Evolutionary conservation across 306 rosid genomes (phyloP).

Genomic region (Acmispon strigosus): DNA sequence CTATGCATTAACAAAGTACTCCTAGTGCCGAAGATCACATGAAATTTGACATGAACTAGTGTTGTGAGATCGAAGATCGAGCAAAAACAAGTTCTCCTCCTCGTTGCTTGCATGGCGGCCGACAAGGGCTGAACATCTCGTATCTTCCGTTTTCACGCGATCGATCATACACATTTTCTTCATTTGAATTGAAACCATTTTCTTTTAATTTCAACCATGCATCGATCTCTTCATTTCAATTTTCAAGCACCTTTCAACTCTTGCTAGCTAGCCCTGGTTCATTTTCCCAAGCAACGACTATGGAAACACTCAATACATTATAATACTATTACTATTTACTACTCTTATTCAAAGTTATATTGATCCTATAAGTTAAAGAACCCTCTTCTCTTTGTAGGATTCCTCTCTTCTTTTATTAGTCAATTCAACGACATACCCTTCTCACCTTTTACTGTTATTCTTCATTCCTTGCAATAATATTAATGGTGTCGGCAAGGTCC

Average conservation of each 20-base stretch:
- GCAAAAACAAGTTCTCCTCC: slow-evolving; percentile 12
- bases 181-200: not conserved
- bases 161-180: slow-evolving; percentile 20
- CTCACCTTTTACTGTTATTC: not conserved
- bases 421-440: slow-evolving; percentile 9
- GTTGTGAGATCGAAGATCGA: too few relatives aligned
- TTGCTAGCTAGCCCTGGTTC: not conserved
- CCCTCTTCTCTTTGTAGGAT: slow-evolving; percentile 2
- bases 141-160: slow-evolving; percentile 55
- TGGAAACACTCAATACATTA: not conserved
- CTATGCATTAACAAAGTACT: too few relatives aligned
- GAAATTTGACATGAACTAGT: too few relatives aligned
- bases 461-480: slow-evolving; percentile 14
- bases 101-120: slow-evolving; percentile 60
- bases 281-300: slow-evolving; percentile 31
- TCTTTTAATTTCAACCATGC: too few relatives aligned
- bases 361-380: not conserved
- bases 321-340: too few relatives aligned
- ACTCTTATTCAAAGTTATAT: too few relatives aligned
- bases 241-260: slow-evolving; percentile 2
- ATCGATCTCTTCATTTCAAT: not conserved
- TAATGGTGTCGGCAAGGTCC: slow-evolving; percentile 38
- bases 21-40: too few relatives aligned
- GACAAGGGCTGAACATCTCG: slow-evolving; percentile 58
- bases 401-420: slow-evolving; percentile 20